Evolutionary conservation across 441 rosid genomes (phyloP).

Genomic region (Jatropha podagrica): DNA sequence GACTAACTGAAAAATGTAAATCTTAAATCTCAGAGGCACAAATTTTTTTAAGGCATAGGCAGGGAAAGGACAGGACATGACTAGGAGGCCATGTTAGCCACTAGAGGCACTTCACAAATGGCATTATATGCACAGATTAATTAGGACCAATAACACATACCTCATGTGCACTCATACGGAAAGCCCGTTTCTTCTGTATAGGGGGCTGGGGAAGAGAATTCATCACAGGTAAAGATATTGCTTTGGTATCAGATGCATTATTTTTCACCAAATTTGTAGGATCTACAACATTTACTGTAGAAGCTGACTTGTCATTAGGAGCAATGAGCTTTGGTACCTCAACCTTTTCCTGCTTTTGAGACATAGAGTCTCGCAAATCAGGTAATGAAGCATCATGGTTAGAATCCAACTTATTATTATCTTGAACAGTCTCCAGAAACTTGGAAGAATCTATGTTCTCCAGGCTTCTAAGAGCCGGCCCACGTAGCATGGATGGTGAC

Average conservation of each 20-base stretch:
- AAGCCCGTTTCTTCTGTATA: constrained; percentile 47
- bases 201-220: constrained; percentile 35
- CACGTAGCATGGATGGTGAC: constrained; percentile 74
- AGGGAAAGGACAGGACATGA: background rate
- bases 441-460: constrained; percentile 64
- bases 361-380: constrained; percentile 29
- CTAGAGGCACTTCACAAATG: background rate
- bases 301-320: constrained; percentile 33
- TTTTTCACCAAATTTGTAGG: constrained; percentile 26
- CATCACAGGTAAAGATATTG: constrained; percentile 30
- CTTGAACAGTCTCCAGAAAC: constrained; percentile 45
- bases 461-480: constrained; percentile 80
- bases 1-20: background rate
- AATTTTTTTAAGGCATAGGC: background rate
- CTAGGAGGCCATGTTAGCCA: background rate
- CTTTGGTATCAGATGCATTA: constrained; percentile 29
- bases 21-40: background rate
- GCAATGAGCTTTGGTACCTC: constrained; percentile 38
- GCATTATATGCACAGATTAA: background rate
- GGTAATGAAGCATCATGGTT: constrained; percentile 18
- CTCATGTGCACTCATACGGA: constrained; percentile 87
- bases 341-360: constrained; percentile 40
- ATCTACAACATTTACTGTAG: constrained; percentile 36
- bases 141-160: constrained; percentile 31
- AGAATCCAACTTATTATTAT: constrained; percentile 32